Evolutionary conservation across 805 yeast species (phyloP).

Genomic region (Myxozyma sirexii): DNA sequence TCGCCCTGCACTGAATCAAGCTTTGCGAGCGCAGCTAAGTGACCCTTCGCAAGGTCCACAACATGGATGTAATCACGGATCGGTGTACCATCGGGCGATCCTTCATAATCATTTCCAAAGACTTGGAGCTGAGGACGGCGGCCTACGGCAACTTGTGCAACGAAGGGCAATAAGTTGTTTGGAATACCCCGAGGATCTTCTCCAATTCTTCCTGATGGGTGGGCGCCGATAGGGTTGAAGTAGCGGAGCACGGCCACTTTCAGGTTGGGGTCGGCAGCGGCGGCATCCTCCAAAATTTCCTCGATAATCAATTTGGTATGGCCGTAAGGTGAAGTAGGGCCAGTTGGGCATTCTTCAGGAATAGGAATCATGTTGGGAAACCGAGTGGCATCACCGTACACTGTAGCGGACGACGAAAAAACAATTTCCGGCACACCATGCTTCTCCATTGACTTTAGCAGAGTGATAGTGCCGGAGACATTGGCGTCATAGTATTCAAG

Average conservation of each 20-base stretch:
- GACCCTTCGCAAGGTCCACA: conserved; percentile 77
- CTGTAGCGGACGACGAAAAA: conserved; percentile 80
- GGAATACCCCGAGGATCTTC: conserved; percentile 82
- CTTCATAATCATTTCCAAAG: conserved; percentile 69
- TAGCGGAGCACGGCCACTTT: conserved; percentile 66
- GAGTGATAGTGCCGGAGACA: conserved; percentile 62
- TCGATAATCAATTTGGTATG: conserved; percentile 70
- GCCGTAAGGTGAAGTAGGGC: conserved; percentile 79
- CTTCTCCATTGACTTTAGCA: conserved; percentile 57
- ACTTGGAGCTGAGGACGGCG: conserved; percentile 66
- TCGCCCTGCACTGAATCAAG: conserved; percentile 44
- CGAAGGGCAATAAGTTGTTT: conserved; percentile 70
- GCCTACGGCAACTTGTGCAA: conserved; percentile 78
- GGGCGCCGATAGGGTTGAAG: conserved; percentile 86
- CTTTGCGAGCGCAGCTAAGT: conserved; percentile 67
- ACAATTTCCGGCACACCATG: conserved; percentile 58
- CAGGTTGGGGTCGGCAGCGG: conserved; percentile 45
- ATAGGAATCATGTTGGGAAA: conserved; percentile 74
- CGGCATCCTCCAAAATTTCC: conserved; percentile 58
- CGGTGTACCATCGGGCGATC: conserved; percentile 74
- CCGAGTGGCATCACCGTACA: conserved; percentile 78
- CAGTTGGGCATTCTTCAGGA: conserved; percentile 75
- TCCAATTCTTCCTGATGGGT: conserved; percentile 76
- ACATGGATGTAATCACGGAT: conserved; percentile 82
- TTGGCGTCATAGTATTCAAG: conserved; percentile 69